A percentile compares a stretch with the other conserved stretches of the same genome.
phyloP scores from a whole-genome alignment of 2,329 filamentous ascomycete genomes.

The Arachnomyces sp. region DNA sequence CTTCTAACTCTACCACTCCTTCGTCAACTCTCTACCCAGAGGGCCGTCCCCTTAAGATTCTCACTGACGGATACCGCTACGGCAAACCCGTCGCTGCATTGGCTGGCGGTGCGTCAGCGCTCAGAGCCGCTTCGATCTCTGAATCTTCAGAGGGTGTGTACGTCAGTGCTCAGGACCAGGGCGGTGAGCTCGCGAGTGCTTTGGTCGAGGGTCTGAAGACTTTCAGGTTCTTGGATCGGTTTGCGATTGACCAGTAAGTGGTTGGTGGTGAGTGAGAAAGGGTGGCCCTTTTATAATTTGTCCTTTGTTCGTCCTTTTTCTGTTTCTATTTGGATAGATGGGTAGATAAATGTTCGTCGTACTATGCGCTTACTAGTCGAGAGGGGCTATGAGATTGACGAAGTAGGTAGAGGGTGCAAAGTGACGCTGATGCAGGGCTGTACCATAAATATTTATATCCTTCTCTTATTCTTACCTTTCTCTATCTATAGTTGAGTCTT shows the following conservation, averaged over 20 bases:
- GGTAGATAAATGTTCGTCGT: too few species aligned
- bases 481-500: too few species aligned
- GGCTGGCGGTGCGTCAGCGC: conserved; percentile 36
- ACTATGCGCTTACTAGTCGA: too few species aligned
- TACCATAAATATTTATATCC: too few species aligned
- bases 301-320: too few species aligned
- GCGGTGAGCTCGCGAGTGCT: conserved; percentile 33
- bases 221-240: conserved; percentile 60
- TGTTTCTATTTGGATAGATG: too few species aligned
- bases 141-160: conserved; percentile 29
- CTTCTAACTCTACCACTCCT: conserved; percentile 20
- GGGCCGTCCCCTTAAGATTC: conserved; percentile 55
- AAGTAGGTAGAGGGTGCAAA: too few species aligned
- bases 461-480: too few species aligned
- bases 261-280: too few species aligned
- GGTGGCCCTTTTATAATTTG: too few species aligned
- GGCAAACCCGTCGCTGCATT: conserved; percentile 61
- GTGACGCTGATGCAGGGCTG: too few species aligned
- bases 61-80: conserved; percentile 56
- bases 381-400: too few species aligned
- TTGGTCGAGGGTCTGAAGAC: conserved; percentile 53
- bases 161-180: conserved; percentile 19
- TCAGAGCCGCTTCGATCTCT: conserved; percentile 39
- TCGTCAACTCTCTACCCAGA: conserved; percentile 53
- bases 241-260: conserved; percentile 44